Conservation (phyloP, 2,329 filamentous ascomycete species). For the Diaporthe sp. region DNA sequence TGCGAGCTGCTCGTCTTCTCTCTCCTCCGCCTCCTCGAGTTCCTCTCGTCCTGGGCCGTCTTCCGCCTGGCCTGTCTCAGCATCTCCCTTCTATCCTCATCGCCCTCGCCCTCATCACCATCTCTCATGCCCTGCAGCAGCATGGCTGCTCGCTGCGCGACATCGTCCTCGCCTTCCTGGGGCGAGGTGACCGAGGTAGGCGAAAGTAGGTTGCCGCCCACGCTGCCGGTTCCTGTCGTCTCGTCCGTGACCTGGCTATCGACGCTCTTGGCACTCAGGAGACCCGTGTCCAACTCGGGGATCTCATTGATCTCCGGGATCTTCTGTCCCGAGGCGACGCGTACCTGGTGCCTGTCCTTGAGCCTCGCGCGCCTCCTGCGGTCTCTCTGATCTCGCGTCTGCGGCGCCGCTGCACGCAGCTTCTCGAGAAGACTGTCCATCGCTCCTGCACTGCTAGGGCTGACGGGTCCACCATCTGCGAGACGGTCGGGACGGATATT, state of each 20-base stretch:
- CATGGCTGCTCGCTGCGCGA: slow-evolving; percentile 87
- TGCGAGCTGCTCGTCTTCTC: slow-evolving; percentile 65
- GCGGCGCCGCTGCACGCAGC: slow-evolving; percentile 90
- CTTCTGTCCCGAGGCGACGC: slow-evolving; percentile 89
- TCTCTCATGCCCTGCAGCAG: slow-evolving; percentile 86
- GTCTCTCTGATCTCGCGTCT: slow-evolving; percentile 90
- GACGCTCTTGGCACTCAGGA: slow-evolving; percentile 50
- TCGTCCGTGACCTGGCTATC: slow-evolving; percentile 59
- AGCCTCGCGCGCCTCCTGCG: slow-evolving; percentile 87
- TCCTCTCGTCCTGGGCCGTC: slow-evolving; percentile 84
- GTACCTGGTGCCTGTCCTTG: slow-evolving; percentile 91
- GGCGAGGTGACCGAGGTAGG: slow-evolving; percentile 55
- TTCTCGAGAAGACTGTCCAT: slow-evolving; percentile 98
- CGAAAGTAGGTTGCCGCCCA: slow-evolving; percentile 50
- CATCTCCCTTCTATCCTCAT: slow-evolving; percentile 69
- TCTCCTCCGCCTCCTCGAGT: slow-evolving; percentile 75
- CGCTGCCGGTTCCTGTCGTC: slow-evolving; percentile 67
- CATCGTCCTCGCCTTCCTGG: slow-evolving; percentile 72
- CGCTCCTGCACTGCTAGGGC: slow-evolving; percentile 84
- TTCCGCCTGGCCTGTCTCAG: slow-evolving; percentile 75
- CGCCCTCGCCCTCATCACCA: slow-evolving; percentile 68
- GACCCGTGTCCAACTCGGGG: slow-evolving; percentile 65
- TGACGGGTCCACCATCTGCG: slow-evolving; percentile 65
- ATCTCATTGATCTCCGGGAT: slow-evolving; percentile 81
- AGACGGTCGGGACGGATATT: slow-evolving; percentile 66